phyloP scores from a whole-genome alignment of 208 protist species.

The Crithidia thermophila region DNA sequence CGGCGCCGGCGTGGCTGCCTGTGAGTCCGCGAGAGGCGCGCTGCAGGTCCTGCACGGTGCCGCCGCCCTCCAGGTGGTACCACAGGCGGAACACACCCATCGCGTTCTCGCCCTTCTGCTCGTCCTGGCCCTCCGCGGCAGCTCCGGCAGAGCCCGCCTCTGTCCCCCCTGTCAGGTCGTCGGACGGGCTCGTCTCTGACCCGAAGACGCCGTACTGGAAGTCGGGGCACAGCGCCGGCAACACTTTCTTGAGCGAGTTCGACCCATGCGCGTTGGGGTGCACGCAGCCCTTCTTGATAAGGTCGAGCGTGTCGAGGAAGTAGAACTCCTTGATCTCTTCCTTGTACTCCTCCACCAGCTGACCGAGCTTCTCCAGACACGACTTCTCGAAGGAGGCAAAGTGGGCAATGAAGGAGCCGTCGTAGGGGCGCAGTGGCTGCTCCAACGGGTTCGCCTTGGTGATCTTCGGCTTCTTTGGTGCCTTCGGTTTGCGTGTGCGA shows the following conservation, averaged over 20 bases:
- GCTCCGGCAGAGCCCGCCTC: neutral
- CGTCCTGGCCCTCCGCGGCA: conserved; percentile 30
- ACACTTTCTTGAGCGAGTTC: conserved; percentile 91
- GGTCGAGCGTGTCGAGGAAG: conserved; percentile 89
- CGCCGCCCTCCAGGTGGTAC: conserved; percentile 87
- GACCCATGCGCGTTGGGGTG: conserved; percentile 87
- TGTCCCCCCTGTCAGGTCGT: conserved; percentile 5
- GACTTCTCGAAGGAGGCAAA: conserved; percentile 90
- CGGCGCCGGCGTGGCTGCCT: neutral
- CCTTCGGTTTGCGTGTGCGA: conserved; percentile 19
- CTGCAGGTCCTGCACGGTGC: conserved; percentile 74
- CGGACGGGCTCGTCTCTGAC: conserved; percentile 30
- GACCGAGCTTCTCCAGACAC: conserved; percentile 83
- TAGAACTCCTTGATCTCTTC: conserved; percentile 83
- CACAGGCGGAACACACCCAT: conserved; percentile 90
- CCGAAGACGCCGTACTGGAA: conserved; percentile 90
- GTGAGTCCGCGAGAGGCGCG: conserved; percentile 15
- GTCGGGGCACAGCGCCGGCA: conserved; percentile 85
- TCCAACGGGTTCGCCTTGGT: conserved; percentile 46
- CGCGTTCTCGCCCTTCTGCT: conserved; percentile 90
- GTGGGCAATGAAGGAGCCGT: conserved; percentile 89
- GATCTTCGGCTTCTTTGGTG: conserved; percentile 42
- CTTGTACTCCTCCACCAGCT: conserved; percentile 74
- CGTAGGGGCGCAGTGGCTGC: conserved; percentile 67
- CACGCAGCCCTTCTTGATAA: conserved; percentile 78